A percentile compares a stretch with the other conserved stretches of the same genome.
Evolutionary conservation across 306 rosid species (phyloP).

Genomic region (Lathyrus tuberosus): DNA sequence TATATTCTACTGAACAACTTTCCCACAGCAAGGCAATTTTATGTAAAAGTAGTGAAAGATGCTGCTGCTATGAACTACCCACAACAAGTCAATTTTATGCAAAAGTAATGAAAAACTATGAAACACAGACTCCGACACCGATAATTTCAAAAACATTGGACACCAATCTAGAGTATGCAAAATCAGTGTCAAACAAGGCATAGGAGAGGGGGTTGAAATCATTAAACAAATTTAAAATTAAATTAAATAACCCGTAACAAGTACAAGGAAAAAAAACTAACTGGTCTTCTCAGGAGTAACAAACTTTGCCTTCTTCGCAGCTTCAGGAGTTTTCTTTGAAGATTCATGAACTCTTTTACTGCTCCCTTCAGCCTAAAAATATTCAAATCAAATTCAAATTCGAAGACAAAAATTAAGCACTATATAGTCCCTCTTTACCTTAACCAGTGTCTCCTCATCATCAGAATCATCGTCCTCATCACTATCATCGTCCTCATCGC

Average conservation of each 20-base stretch:
- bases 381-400: slow-evolving; percentile 1
- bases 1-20: too few species aligned
- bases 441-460: slow-evolving; percentile 55
- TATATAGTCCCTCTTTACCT: slow-evolving; percentile 43
- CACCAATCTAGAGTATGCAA: too few species aligned
- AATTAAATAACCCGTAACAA: background rate
- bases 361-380: slow-evolving; percentile 52
- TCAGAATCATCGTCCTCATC: slow-evolving; percentile 40
- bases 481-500: slow-evolving; percentile 6
- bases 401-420: background rate
- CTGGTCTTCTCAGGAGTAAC: slow-evolving; percentile 67
- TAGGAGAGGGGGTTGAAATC: background rate
- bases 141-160: too few species aligned
- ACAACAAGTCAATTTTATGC: background rate
- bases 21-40: too few species aligned
- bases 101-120: background rate
- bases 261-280: slow-evolving; percentile 37
- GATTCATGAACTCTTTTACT: slow-evolving; percentile 52
- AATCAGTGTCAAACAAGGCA: slow-evolving; percentile 9
- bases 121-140: too few species aligned
- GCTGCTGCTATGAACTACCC: background rate
- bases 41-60: too few species aligned
- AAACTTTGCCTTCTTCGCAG: slow-evolving; percentile 65
- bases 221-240: background rate
- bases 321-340: slow-evolving; percentile 46